Evolutionary conservation across 2,329 filamentous ascomycete species (phyloP), one percentile per base, ranked within the genome.

Genomic region (Fusarium albosuccineum): DNA sequence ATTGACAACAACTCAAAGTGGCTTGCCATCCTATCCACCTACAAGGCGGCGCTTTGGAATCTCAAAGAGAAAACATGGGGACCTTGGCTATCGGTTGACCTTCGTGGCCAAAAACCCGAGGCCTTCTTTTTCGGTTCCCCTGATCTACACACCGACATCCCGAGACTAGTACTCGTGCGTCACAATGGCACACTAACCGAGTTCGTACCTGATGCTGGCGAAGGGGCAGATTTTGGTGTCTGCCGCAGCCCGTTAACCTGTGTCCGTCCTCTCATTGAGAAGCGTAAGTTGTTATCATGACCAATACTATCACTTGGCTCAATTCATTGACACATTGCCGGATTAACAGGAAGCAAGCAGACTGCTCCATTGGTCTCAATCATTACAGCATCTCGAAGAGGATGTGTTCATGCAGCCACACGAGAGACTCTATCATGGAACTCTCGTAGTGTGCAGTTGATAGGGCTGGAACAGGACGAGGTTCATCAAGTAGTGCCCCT

Each of bases 1-100:
- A 85, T 93, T 33, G 89, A 93, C 60, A 85, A 87, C 33, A 82
- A 82, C 13, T 89, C 89, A 2, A 86, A 83, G 40, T 90, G 88
- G 85, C 80, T 93, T 33, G 91, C 91, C 1, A 79, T 94, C 5
- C 80, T 92, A 30, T 89, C 89, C 9, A 82, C 84, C 6, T 81
- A 82, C 46, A 83, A 81, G 34, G 83, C 92, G 11, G 79, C 86
- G 16, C 72, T 93, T 5, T 94, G 91, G 88, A 86, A 87, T 67
- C 80, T 92, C 5, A 77, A 79, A 14, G 81, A 87, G 39, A 83
- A 83, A 46, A 79, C 78, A 10, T 91, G 91, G 83, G 84, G 85
- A 0, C 81, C 84, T n/a, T 81, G 80, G 2, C 76, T 88, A 26
- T 71, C 83, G 7, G 79, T 91, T 5, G 85, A 89, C 8, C 70